Base-by-base conservation (phyloP, 2,329 filamentous ascomycete genomes). In the Didymella glomerata region DNA sequence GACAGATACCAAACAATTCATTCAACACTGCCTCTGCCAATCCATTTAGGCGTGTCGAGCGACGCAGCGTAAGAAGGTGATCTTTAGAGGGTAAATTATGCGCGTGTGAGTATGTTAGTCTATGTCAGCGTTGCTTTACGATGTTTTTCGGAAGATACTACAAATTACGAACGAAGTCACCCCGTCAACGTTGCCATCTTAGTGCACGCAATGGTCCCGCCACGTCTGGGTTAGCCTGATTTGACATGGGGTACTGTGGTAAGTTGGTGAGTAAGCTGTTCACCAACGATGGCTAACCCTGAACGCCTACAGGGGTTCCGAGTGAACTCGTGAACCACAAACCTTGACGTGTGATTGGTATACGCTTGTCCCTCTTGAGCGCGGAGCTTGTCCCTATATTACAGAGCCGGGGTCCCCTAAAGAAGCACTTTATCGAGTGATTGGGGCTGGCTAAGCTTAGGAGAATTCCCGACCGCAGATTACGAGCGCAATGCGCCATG, bases 31-130 rank as follows among this genome's bases (percentile, higher is more conserved):
- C 34, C 16, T 54, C 16, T 4, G n/a, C 32, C 3, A 50, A 49
- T 16, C 18, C 48, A 4, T 61, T 59, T 25, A 57, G 65, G 9
- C 57, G 57, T 42, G 40, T 57, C 27, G 58, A 63, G 30, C 61
- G 68, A 24, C 68, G 69, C n/a, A 68, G 55, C 44, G 54, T 71
- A 27, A 57, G 57, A 32, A 63, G 68, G n/a, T 73, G 58, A 69
- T 20, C 38, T 22, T 11, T 7, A 32, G 61, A 67, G 18, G 56
- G 65, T 46, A 18, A 11, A n/a, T 22, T n/a, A 8, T 7, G n/a
- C 6, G 16, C 14, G 1, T 42, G 27, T 24, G 44, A 27, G 22
- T 27, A 27, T 24, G 11, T 53, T 22, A 22, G 7, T 46, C 34
- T 4, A n/a, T 30, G 13, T n/a, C 20, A 24, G 13, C 38, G 11